Conservation (phyloP, 495 filamentous ascomycete species). For the Trichoderma erinaceum region DNA sequence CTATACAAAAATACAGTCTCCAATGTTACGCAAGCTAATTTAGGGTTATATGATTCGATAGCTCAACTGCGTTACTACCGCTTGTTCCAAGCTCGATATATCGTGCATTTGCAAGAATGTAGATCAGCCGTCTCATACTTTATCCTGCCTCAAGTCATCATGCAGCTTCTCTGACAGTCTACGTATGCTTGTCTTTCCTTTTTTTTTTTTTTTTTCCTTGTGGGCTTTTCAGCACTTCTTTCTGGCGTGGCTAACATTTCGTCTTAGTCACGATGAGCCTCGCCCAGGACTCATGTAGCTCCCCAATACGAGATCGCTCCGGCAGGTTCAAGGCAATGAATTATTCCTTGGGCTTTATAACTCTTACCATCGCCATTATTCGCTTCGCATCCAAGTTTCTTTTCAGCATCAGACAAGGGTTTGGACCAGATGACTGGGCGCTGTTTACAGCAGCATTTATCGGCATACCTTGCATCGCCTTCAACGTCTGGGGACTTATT, state of each 20-base stretch:
- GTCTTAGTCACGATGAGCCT: slow-evolving; percentile 16
- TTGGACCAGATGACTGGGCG: slow-evolving; percentile 21
- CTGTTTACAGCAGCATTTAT: slow-evolving; percentile 17
- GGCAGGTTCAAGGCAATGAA: slow-evolving; percentile 13
- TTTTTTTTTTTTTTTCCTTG: not conserved
- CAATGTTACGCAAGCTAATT: not conserved
- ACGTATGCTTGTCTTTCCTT: not conserved
- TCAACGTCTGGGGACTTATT: slow-evolving; percentile 17
- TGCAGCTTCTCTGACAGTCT: not conserved
- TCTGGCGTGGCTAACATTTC: not conserved
- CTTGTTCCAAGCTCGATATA: not conserved
- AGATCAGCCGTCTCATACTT: not conserved
- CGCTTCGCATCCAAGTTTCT: slow-evolving; percentile 19
- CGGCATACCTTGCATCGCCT: slow-evolving; percentile 13
- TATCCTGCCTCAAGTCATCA: not conserved
- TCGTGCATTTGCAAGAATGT: not conserved
- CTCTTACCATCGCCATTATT: slow-evolving; percentile 15
- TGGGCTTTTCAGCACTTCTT: not conserved
- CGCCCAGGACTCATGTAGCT: slow-evolving; percentile 16
- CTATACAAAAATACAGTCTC: no score
- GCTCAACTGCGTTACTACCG: not conserved
- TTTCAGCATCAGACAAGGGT: slow-evolving; percentile 10
- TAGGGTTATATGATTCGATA: not conserved
- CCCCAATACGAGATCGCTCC: slow-evolving; percentile 15
- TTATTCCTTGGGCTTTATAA: slow-evolving; percentile 12